A percentile compares a stretch with the other conserved stretches of the same genome.
phyloP scores from a whole-genome alignment of 257 asterid genomes.

The Forsythia suspensa region DNA sequence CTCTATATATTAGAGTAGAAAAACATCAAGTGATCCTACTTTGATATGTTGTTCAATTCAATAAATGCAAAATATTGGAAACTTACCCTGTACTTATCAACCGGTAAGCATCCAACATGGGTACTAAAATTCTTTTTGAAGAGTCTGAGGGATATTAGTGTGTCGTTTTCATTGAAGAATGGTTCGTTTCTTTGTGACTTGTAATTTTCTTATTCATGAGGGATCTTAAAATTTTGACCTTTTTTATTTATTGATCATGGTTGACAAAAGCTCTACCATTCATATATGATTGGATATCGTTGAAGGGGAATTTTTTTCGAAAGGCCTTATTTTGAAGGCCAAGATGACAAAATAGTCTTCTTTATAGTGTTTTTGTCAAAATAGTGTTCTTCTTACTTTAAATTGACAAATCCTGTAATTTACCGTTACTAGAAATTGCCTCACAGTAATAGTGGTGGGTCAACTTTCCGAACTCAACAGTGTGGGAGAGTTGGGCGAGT shows the following conservation, averaged over 20 bases:
- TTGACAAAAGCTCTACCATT: conserved; percentile 14
- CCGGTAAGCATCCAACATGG: background rate
- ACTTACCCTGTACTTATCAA: background rate
- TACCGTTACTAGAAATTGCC: background rate
- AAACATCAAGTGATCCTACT: background rate
- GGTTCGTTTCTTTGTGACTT: background rate
- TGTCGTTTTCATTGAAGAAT: background rate
- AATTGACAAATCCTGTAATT: background rate
- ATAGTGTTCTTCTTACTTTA: background rate
- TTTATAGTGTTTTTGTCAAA: background rate
- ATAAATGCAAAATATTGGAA: background rate
- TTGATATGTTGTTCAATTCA: conserved; percentile 1
- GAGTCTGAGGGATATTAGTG: background rate
- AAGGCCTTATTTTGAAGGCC: conserved; percentile 6
- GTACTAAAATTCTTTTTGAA: background rate
- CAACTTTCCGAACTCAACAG: background rate
- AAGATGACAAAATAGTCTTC: background rate
- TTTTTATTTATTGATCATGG: background rate
- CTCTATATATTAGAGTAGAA: background rate
- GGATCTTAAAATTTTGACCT: background rate
- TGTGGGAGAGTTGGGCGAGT: background rate
- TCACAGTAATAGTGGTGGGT: background rate
- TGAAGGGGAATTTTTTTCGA: background rate
- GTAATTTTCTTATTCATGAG: background rate
- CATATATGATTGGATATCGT: conserved; percentile 6